A percentile compares a stretch with the other conserved stretches of the same genome.
Conservation (phyloP, 2,329 filamentous ascomycete species). For the Aspergillus calidoustus region DNA sequence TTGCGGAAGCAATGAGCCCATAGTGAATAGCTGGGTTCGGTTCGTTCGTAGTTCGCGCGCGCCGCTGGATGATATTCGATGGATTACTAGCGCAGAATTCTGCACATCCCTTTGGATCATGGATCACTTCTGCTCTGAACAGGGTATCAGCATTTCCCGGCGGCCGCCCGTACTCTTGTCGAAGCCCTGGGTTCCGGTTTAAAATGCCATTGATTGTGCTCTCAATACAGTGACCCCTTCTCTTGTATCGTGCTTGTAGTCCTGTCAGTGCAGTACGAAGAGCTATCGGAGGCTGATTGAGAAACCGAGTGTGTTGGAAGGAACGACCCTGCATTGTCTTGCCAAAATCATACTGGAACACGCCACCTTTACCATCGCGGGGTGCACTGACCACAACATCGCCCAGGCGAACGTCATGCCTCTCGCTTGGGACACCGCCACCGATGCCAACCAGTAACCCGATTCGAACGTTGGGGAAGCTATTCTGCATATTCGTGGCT, state of each 20-base stretch:
- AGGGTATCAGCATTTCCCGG: not conserved
- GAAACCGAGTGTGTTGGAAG: conserved; percentile 17
- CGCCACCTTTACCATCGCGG: conserved; percentile 11
- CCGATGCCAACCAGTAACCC: conserved; percentile 23
- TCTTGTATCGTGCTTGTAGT: conserved; percentile 15
- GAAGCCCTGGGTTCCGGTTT: not conserved
- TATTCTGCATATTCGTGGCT: not conserved
- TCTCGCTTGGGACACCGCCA: conserved; percentile 14
- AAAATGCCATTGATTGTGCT: not conserved
- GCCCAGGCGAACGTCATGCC: conserved; percentile 22
- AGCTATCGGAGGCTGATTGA: conserved; percentile 20
- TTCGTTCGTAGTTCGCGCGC: not conserved
- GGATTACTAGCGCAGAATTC: not conserved
- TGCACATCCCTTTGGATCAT: not conserved
- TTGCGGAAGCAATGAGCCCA: conserved; percentile 26
- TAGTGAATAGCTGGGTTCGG: conserved; percentile 17
- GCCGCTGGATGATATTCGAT: not conserved
- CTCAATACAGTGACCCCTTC: not conserved
- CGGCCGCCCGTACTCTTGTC: not conserved
- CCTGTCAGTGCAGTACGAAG: conserved; percentile 18
- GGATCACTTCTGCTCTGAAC: not conserved
- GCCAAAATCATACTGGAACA: conserved; percentile 29
- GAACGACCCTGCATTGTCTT: conserved; percentile 16
- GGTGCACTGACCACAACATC: conserved; percentile 25
- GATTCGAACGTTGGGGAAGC: not conserved